A percentile compares a stretch with the other conserved stretches of the same genome.
Conservation (phyloP, 2,329 filamentous ascomycete genomes). For the Huntiella decipiens region DNA sequence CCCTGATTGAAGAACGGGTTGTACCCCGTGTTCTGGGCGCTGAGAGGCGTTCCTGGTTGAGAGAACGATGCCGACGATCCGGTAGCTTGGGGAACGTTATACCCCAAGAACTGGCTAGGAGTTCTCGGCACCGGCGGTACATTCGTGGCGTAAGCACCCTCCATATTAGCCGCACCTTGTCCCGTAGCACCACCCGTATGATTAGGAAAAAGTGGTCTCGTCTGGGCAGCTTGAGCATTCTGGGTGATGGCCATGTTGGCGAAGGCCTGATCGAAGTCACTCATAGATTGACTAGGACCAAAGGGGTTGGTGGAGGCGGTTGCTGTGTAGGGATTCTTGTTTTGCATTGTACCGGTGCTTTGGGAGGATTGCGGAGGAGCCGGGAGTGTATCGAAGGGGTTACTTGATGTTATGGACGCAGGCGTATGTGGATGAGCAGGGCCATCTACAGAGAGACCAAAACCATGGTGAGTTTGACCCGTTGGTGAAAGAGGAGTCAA, state of each 20-base stretch:
- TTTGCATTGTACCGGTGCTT: constrained; percentile 42
- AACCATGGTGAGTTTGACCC: constrained; percentile 16
- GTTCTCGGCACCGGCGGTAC: constrained; percentile 52
- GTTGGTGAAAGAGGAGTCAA: constrained; percentile 32
- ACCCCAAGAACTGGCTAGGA: constrained; percentile 25
- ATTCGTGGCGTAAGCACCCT: constrained; percentile 20
- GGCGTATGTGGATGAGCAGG: constrained; percentile 16
- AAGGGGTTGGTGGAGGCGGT: constrained; percentile 50
- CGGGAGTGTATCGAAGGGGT: constrained; percentile 44
- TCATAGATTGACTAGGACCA: constrained; percentile 27
- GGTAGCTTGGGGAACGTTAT: constrained; percentile 10
- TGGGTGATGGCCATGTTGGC: constrained; percentile 49
- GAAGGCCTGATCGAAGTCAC: constrained; percentile 46
- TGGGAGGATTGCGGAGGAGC: constrained; percentile 43
- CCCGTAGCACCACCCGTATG: constrained; percentile 45
- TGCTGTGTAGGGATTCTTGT: constrained; percentile 30
- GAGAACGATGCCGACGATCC: constrained; percentile 12
- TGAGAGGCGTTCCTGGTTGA: constrained; percentile 6
- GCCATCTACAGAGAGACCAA: constrained; percentile 17
- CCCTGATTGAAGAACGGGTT: constrained; percentile 8
- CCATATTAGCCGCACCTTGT: constrained; percentile 17
- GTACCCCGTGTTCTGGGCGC: constrained; percentile 9
- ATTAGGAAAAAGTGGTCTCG: constrained; percentile 52
- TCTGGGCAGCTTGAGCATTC: constrained; percentile 18
- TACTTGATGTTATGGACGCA: constrained; percentile 28